Base-by-base conservation (phyloP, 2,329 filamentous ascomycete genomes). In the Periconia macrospinosa region DNA sequence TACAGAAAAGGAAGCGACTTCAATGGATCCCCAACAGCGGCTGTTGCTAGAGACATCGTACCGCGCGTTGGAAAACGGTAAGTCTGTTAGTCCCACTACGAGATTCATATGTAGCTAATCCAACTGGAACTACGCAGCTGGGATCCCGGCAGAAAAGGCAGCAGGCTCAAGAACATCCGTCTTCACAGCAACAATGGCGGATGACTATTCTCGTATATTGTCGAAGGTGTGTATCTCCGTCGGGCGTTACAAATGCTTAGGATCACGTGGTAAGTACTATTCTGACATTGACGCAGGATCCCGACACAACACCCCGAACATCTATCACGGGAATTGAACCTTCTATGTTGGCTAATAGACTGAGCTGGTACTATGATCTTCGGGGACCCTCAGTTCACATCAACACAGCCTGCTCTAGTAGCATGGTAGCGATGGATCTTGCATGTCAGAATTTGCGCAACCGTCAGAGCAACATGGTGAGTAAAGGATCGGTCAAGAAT, bases 401-500 rank as follows among this genome's bases (percentile, higher is more conserved):
- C 6, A 65, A 70, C 35, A 69, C 68, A 3, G 67, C 66, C 2
- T 70, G 68, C 41, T 69, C 68, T 3, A 53, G 55, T 30, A 60
- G 61, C 7, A 45, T 68, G 8, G 50, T 65, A 6, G 60, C 63
- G 1, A 41, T 69, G 1, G 57, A 69, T 46, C 55, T 61, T 2
- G 67, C 63, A 11, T 65, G 61, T 30, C 62, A 59, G 27, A 49
- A 49, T 17, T 23, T 62, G 8, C 44, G 52, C 8, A 17, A 49
- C 13, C 55, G 61, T 1, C 47, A 37, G 11, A 50, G 52, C n/a
- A 47, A 54, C 5, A 62, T 62, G 58, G 57, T 59, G 44, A 50
- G 54, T 11, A 19, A 23, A 9, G 42, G 18, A 11, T 11, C 20
- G 41, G 20, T 20, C 19, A 15, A 5, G 23, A 27, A 27, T 27